phyloP scores from a whole-genome alignment of 2,329 filamentous ascomycete genomes.

The Setomelanomma holmii region DNA sequence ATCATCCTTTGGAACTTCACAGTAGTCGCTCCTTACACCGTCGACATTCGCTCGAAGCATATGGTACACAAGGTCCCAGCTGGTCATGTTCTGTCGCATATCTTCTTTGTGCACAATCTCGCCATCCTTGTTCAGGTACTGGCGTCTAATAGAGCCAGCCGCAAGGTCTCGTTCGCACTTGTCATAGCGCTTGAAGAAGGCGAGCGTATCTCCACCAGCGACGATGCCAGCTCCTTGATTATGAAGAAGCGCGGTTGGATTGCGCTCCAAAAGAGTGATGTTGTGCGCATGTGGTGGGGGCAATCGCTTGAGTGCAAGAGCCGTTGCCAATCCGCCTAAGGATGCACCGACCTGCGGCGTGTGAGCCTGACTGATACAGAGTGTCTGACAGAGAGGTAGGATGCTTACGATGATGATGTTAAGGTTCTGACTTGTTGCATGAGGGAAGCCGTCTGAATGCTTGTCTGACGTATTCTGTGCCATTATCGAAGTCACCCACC shows the following conservation, averaged over 20 bases:
- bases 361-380: slow-evolving; percentile 1
- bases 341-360: slow-evolving; percentile 37
- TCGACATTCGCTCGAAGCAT: slow-evolving; percentile 42
- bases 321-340: slow-evolving; percentile 35
- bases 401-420: slow-evolving; percentile 35
- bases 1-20: slow-evolving; percentile 25
- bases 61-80: slow-evolving; percentile 45
- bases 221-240: slow-evolving; percentile 46
- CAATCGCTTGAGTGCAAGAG: slow-evolving; percentile 36
- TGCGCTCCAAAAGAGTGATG: slow-evolving; percentile 43
- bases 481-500: not conserved
- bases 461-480: slow-evolving; percentile 3
- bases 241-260: slow-evolving; percentile 36
- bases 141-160: slow-evolving; percentile 31
- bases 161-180: slow-evolving; percentile 31
- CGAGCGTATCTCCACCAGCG: slow-evolving; percentile 36
- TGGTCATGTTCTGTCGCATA: slow-evolving; percentile 45
- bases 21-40: slow-evolving; percentile 35
- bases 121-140: slow-evolving; percentile 38
- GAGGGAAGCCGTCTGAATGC: slow-evolving; percentile 19
- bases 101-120: slow-evolving; percentile 36
- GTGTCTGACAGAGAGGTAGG: not conserved
- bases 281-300: slow-evolving; percentile 28
- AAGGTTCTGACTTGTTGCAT: slow-evolving; percentile 23
- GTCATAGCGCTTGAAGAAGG: slow-evolving; percentile 39